Evolutionary conservation across 495 filamentous ascomycete species (phyloP).

Genomic region (Rhypophila decipiens): DNA sequence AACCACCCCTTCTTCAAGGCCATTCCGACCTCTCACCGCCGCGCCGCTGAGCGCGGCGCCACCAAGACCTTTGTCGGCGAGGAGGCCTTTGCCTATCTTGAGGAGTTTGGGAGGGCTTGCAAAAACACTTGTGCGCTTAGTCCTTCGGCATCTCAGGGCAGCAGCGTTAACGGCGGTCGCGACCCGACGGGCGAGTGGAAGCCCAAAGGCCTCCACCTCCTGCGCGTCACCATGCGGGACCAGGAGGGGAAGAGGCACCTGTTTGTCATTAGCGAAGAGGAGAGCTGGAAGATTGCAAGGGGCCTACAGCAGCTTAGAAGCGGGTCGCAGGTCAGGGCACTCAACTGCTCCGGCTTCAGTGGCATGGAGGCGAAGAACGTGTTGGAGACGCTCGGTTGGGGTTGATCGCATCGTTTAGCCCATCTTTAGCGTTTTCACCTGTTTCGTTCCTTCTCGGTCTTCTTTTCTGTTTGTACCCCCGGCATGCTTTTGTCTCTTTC

Average conservation of each 20-base stretch:
- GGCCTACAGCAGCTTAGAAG: conserved; percentile 68
- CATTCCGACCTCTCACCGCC: conserved; percentile 25
- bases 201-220: conserved; percentile 57
- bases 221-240: conserved; percentile 78
- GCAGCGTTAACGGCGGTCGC: conserved; percentile 21
- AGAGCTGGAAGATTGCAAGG: conserved; percentile 88
- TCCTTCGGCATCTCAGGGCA: conserved; percentile 27
- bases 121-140: conserved; percentile 53
- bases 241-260: conserved; percentile 76
- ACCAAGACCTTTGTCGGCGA: conserved; percentile 47
- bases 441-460: background rate
- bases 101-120: conserved; percentile 53
- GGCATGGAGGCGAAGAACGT: conserved; percentile 53
- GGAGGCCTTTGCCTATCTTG: conserved; percentile 57
- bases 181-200: conserved; percentile 51
- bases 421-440: background rate
- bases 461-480: background rate
- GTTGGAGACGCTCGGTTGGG: conserved; percentile 57
- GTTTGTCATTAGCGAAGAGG: conserved; percentile 73
- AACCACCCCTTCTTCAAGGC: conserved; percentile 35
- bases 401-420: background rate
- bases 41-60: conserved; percentile 39
- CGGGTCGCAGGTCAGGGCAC: conserved; percentile 60
- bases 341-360: conserved; percentile 59
- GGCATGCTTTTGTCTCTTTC: background rate